A percentile compares a stretch with the other conserved stretches of the same genome.
Conservation (phyloP, 139 green algal genomes). For the Chlorella vulgaris region DNA sequence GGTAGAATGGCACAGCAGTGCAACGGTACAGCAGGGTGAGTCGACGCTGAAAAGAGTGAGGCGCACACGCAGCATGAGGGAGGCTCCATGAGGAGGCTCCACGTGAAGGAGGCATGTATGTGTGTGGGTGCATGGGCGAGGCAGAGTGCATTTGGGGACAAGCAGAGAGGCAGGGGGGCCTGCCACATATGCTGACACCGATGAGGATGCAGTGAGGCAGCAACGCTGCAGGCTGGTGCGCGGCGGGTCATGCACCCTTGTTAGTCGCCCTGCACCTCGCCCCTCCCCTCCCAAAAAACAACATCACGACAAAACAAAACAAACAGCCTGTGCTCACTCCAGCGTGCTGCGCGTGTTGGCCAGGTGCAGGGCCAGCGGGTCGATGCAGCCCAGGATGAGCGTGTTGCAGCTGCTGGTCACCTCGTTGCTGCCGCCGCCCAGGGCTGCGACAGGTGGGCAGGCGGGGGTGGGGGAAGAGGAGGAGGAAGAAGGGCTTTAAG, state of each 20-base stretch:
- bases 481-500: not conserved
- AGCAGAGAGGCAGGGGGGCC: not conserved
- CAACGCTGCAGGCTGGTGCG: too few species aligned
- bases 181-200: too few species aligned
- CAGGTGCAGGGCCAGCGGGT: not conserved
- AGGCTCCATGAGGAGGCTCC: not conserved
- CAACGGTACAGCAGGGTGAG: too few species aligned
- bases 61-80: too few species aligned
- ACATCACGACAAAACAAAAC: too few species aligned
- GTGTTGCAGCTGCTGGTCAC: constrained; percentile 35
- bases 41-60: too few species aligned
- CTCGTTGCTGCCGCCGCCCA: constrained; percentile 32
- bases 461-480: not conserved
- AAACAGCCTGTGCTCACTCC: constrained; percentile 1
- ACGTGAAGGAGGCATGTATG: not conserved
- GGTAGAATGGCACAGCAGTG: too few species aligned
- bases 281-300: too few species aligned
- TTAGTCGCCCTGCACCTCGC: too few species aligned
- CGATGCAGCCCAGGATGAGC: constrained; percentile 39
- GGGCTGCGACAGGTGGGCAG: not conserved
- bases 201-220: too few species aligned
- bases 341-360: constrained; percentile 26
- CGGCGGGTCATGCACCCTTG: too few species aligned
- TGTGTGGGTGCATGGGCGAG: not conserved
- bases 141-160: not conserved